Evolutionary conservation across 345 rosid genomes (phyloP).

Genomic region (Salix udensis): DNA sequence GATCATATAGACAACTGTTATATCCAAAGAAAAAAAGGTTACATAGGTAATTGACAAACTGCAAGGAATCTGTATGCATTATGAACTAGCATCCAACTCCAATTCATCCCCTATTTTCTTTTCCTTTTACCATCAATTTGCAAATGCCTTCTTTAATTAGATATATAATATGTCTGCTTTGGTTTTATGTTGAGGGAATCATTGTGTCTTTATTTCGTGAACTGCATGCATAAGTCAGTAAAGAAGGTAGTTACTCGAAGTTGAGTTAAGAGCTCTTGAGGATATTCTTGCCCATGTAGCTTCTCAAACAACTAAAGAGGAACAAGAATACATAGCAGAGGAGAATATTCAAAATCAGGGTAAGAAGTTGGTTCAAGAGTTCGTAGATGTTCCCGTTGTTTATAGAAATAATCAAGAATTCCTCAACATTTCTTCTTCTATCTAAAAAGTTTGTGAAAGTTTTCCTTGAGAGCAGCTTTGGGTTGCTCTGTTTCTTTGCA

Average conservation of each 20-base stretch:
- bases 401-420: neutral
- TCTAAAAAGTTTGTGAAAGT: neutral
- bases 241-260: conserved; percentile 23
- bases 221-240: conserved; percentile 12
- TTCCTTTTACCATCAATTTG: too few species aligned
- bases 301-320: conserved; percentile 46
- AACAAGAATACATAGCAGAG: conserved; percentile 46
- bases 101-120: too few species aligned
- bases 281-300: conserved; percentile 35
- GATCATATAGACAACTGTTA: too few species aligned
- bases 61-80: too few species aligned
- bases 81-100: too few species aligned
- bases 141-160: too few species aligned
- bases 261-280: conserved; percentile 31
- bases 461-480: conserved; percentile 1
- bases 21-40: too few species aligned
- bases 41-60: too few species aligned
- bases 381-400: conserved; percentile 1
- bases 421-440: neutral
- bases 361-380: conserved; percentile 15
- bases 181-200: too few species aligned
- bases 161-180: too few species aligned
- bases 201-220: too few species aligned
- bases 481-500: conserved; percentile 6
- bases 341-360: conserved; percentile 56